Base-by-base conservation (phyloP, 305 asterid species). In the Fraxinus angustifolia region DNA sequence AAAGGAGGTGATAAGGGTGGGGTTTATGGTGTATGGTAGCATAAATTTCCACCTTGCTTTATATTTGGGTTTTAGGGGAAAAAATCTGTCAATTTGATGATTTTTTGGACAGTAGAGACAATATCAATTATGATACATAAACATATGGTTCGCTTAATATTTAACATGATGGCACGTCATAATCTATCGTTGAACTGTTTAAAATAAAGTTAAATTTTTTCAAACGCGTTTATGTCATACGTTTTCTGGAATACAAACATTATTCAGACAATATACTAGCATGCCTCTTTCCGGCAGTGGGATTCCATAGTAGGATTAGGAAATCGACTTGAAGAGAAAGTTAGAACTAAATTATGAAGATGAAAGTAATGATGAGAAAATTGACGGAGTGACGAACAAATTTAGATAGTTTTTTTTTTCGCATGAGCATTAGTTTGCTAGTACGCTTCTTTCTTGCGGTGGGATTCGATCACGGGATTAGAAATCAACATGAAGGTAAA, bases 11-110 rank as follows among this genome's bases (percentile, higher is more conserved):
- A 85, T 86, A 77, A 84, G 88, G 83, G 80, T 73, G 85, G 80
- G 85, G 77, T 75, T 83, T 79, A 53, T 75, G 77, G 75, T 86
- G 84, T 88, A 91, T 89, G 95, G 95, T 84, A 72, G 30, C 70
- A 33, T 76, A 76, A 72, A 81, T 82, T 83, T 91, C 94, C 95
- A 92, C 92, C 92, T 81, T 78, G 48, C 8, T 76, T 81, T 76
- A 76, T 76, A n/a, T 40, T 75, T 65, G 65, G 56, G 75, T 56
- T 56, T 60, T 38, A 16, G 73, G 65, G 17, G 1, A 72, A 78
- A 72, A 68, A 28, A 23, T 23, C 6, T 30, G 8, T 28, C 74
- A 30, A 30, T 21, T 62, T 5, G 34, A 62, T 62, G 71, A 40
- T 10, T 40, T 40, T 40, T 40, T 40, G 50, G 50, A 40, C 14